Conservation (phyloP, 2,329 filamentous ascomycete genomes). For the Monilinia polystroma region DNA sequence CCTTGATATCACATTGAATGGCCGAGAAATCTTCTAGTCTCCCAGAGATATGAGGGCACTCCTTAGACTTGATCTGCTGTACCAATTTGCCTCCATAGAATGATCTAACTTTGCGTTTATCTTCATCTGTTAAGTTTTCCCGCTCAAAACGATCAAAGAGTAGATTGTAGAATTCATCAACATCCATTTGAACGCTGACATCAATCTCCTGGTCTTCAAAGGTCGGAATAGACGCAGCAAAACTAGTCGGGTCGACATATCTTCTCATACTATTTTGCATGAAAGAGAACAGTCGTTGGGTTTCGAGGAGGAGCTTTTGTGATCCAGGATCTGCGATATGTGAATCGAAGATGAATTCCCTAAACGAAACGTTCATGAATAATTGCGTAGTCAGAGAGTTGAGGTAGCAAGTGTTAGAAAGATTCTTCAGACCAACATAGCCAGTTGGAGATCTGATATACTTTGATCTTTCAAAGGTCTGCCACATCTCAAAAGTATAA, state of each 20-base stretch:
- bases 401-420: constrained; percentile 95
- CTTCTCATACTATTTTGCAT: constrained; percentile 82
- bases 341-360: constrained; percentile 75
- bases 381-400: constrained; percentile 93
- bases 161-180: constrained; percentile 95
- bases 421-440: constrained; percentile 85
- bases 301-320: constrained; percentile 71
- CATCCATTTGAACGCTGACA: constrained; percentile 91
- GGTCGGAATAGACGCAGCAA: constrained; percentile 75
- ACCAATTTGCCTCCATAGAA: constrained; percentile 92
- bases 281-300: constrained; percentile 76
- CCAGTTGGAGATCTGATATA: constrained; percentile 74
- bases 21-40: constrained; percentile 87
- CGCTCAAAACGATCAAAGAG: constrained; percentile 89
- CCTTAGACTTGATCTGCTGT: constrained; percentile 92
- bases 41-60: constrained; percentile 92
- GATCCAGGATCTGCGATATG: constrained; percentile 53
- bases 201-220: constrained; percentile 84
- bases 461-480: constrained; percentile 62
- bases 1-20: constrained; percentile 94
- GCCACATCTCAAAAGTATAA: constrained; percentile 61
- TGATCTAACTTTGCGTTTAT: constrained; percentile 70
- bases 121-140: constrained; percentile 66
- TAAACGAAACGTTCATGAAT: constrained; percentile 91
- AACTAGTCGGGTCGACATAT: constrained; percentile 68